Evolutionary conservation across 225 moss, liverwort and hornwort species (phyloP).

Genomic region (Neckera pumila): DNA sequence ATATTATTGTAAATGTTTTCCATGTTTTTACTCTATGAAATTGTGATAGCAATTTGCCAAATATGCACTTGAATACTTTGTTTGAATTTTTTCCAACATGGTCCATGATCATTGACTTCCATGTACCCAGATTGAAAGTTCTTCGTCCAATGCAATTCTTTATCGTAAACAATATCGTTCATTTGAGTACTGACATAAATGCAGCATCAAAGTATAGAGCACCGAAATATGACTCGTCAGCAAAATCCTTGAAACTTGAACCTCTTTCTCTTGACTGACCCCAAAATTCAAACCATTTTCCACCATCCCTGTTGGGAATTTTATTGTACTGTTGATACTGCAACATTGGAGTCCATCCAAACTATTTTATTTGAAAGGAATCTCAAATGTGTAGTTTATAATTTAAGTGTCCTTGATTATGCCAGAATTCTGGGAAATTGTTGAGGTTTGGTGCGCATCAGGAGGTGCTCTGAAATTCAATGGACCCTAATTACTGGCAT

Average conservation of each 20-base stretch:
- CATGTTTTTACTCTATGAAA: neutral
- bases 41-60: neutral
- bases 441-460: neutral
- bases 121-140: fast-evolving
- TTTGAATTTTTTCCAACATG: neutral
- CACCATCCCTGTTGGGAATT: too few species aligned
- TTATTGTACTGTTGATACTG: too few species aligned
- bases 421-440: neutral
- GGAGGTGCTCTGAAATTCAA: neutral
- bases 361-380: neutral
- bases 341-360: too few species aligned
- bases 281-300: neutral
- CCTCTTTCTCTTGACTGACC: neutral
- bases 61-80: fast-evolving
- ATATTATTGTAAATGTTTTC: too few species aligned
- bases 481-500: neutral
- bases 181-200: neutral
- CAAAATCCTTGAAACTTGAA: neutral
- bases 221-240: conserved; percentile 13
- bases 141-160: fast-evolving
- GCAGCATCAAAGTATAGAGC: neutral
- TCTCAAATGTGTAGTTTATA: neutral
- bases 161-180: neutral
- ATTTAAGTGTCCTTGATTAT: neutral
- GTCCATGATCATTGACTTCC: neutral